phyloP scores from a whole-genome alignment of 371 early-diverging fungal species.

The Homolaphlyctis polyrhiza region DNA sequence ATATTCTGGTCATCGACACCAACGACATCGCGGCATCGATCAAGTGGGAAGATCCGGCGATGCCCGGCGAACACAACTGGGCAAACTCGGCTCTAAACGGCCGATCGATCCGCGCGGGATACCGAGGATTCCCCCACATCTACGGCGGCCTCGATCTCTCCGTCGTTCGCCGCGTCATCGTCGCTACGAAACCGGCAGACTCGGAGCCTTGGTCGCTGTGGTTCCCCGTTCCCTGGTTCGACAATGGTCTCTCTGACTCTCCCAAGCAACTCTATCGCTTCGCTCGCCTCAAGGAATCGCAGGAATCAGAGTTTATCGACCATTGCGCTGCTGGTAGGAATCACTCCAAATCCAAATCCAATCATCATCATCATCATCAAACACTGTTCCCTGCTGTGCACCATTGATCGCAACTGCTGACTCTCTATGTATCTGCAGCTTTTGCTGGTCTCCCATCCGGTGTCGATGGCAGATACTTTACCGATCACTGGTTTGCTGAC shows the following conservation, averaged over 20 bases:
- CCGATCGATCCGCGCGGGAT: neutral
- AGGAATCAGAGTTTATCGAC: neutral
- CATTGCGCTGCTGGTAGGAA: neutral
- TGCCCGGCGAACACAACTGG: neutral
- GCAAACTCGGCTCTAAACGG: neutral
- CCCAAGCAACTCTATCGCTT: too few relatives aligned
- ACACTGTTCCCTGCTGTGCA: neutral
- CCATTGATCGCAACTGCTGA: too few relatives aligned
- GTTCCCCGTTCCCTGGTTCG: neutral
- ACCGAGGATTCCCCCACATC: slow-evolving; percentile 1
- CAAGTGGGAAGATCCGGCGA: neutral
- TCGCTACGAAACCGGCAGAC: neutral
- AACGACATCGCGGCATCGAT: neutral
- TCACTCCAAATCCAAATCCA: neutral
- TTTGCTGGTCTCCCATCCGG: too few relatives aligned
- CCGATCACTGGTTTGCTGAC: neutral
- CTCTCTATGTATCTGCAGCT: too few relatives aligned
- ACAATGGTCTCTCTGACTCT: neutral
- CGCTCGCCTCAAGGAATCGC: too few relatives aligned
- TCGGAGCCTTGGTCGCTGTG: neutral
- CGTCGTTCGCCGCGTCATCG: neutral
- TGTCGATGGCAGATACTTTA: neutral
- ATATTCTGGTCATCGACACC: neutral
- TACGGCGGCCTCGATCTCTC: slow-evolving; percentile 1
- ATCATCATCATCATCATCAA: neutral